Base-by-base conservation (phyloP, 345 rosid genomes). In the Eucalyptus camaldulensis region DNA sequence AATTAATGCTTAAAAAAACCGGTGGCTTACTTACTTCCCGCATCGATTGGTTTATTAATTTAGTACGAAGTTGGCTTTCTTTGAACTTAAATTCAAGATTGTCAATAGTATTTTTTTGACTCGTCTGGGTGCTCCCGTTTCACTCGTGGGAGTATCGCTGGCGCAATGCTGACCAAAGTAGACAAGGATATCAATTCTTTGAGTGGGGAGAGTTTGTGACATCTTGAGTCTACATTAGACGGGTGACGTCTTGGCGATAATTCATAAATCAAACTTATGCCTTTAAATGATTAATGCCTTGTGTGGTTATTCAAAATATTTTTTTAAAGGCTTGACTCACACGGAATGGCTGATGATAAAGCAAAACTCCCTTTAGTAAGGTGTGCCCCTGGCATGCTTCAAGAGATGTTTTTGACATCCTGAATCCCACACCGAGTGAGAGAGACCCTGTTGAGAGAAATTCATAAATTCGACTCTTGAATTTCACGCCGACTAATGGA, bases 151-250 rank as follows among this genome's bases (percentile, higher is more conserved):
- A 56, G 62, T 56, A 56, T 56, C 62, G 1, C 62, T 24, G 62
- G 62, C 62, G 62, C 62, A 1, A 19, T 53, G 0, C 5, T 53
- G 58, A 53, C 62, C 62, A 56, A 56, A 24, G 1, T 56, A 56
- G 5, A 76, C 0, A 2, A 21, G 47, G 25, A 40, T 7, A 24
- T 10, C 9, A 24, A 2, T 40, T 21, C 0, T 76, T 76, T 3
- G 0, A 21, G 3, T 6, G 14, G 8, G 3, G 15, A 76, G 14
- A 65, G 5, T 10, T 10, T 7, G 22, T 7, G 29, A 11, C 2
- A 4, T 21, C 7, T 4, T 6, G 5, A 40, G 13, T 76, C 43
- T 24, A 40, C 15, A 21, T 24, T 56, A 24, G 62, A 56, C 29
- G 6, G 13, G 62, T 24, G 62, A 56, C 24, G 62, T 1, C 62